Percentiles rank a stretch among this genome's conserved stretches.
phyloP scores from a whole-genome alignment of 169 alveolate genomes.

The Theileria annulata region DNA sequence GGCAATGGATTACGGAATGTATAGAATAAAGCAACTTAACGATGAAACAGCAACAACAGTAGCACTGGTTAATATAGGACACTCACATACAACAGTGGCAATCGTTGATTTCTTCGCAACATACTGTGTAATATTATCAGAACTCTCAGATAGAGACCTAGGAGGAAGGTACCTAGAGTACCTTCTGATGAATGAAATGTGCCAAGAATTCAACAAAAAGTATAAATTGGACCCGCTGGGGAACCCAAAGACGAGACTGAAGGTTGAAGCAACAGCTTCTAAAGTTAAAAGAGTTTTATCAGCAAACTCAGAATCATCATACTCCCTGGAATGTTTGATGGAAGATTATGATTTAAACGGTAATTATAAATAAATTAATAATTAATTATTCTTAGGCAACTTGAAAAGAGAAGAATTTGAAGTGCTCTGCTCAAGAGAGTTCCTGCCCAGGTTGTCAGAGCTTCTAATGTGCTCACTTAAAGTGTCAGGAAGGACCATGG shows the following conservation, averaged over 20 bases:
- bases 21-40: constrained; percentile 89
- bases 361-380: neutral
- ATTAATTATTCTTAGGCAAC: constrained; percentile 49
- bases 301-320: constrained; percentile 92
- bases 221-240: constrained; percentile 87
- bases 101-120: constrained; percentile 88
- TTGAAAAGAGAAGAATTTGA: constrained; percentile 89
- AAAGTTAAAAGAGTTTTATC: constrained; percentile 94
- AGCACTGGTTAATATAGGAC: constrained; percentile 94
- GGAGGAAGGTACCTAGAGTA: constrained; percentile 96
- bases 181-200: constrained; percentile 85
- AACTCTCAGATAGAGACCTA: constrained; percentile 88
- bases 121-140: constrained; percentile 86
- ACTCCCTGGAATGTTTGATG: constrained; percentile 91
- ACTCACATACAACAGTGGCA: constrained; percentile 88
- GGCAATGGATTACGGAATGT: constrained; percentile 96
- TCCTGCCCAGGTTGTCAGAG: constrained; percentile 71
- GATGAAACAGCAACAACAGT: constrained; percentile 89
- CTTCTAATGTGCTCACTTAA: constrained; percentile 71
- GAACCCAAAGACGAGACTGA: constrained; percentile 85
- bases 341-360: constrained; percentile 92
- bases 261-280: constrained; percentile 93
- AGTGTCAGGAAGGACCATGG: constrained; percentile 72
- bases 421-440: constrained; percentile 78
- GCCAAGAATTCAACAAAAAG: constrained; percentile 85